Evolutionary conservation across 2,329 filamentous ascomycete genomes (phyloP).

Genomic region (Fusarium domesticum): DNA sequence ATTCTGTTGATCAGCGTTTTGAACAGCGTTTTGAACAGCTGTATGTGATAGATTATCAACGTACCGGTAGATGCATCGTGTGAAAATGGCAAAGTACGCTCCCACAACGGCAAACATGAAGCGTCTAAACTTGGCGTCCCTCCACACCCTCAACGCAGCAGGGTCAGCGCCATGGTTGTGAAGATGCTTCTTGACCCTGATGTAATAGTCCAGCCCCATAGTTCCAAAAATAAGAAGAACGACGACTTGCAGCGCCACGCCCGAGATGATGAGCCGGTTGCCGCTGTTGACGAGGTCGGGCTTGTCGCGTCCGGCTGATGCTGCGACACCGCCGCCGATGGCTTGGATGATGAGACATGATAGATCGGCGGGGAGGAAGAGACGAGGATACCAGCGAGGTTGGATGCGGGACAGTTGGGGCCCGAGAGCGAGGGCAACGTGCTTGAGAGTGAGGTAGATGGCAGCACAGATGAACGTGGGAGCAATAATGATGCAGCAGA

Average conservation of each 20-base stretch:
- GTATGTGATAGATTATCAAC: constrained; percentile 25
- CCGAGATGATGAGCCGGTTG: constrained; percentile 53
- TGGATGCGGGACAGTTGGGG: constrained; percentile 50
- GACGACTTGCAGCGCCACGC: constrained; percentile 52
- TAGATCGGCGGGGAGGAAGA: constrained; percentile 60
- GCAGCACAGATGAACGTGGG: constrained; percentile 60
- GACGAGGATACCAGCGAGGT: constrained; percentile 51
- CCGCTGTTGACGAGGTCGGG: constrained; percentile 41
- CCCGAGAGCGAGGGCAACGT: constrained; percentile 50
- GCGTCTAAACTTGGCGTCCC: constrained; percentile 39
- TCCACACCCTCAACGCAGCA: constrained; percentile 40
- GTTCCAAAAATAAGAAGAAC: constrained; percentile 47
- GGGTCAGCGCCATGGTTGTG: constrained; percentile 29
- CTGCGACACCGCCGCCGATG: constrained; percentile 55
- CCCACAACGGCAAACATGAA: constrained; percentile 45
- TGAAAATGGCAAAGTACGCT: constrained; percentile 46
- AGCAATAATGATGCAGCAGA: constrained; percentile 57
- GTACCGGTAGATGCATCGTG: constrained; percentile 55
- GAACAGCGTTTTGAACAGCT: no score
- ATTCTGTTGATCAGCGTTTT: constrained; percentile 41
- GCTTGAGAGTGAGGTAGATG: constrained; percentile 63
- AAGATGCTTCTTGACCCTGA: constrained; percentile 42
- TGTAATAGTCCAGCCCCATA: constrained; percentile 44
- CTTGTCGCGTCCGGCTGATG: constrained; percentile 43
- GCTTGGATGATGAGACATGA: constrained; percentile 58